These are phyloP conservation scores for Quercus parvula DNA, from an alignment of 306 rosid genomes.

Conservation along the genomic window DNA sequence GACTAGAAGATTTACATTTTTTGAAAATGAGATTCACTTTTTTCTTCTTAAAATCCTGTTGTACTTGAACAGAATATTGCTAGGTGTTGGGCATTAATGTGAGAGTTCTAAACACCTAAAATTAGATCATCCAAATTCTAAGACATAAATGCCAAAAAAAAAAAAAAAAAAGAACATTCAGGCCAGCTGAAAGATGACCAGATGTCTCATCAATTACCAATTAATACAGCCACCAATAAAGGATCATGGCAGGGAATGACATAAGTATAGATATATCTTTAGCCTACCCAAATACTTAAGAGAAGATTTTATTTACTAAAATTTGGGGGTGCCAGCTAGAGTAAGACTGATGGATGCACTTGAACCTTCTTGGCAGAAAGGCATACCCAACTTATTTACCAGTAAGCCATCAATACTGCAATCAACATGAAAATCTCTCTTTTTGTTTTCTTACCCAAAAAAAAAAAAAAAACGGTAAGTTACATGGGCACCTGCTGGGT, in stretches of 20 bases:
- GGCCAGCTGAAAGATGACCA: not conserved
- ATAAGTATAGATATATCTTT: not conserved
- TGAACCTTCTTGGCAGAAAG: not conserved
- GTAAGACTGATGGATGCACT: not conserved
- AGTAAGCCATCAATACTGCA: constrained; percentile 3
- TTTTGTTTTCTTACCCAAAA: too few relatives aligned
- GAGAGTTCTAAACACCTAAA: not conserved
- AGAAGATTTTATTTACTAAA: constrained; percentile 9
- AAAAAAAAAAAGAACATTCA: not conserved
- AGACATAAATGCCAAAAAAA: not conserved
- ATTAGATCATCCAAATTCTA: not conserved
- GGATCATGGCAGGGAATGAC: not conserved
- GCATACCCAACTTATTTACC: not conserved
- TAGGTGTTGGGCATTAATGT: not conserved
- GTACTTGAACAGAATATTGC: not conserved
- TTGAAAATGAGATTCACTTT: not conserved
- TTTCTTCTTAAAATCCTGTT: not conserved
- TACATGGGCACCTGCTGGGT: too few relatives aligned
- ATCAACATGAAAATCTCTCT: constrained; percentile 1
- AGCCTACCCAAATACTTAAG: constrained; percentile 3
- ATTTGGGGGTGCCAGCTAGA: not conserved
- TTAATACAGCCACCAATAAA: not conserved
- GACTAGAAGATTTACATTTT: not conserved
- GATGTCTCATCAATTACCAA: not conserved
- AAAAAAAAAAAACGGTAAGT: too few relatives aligned